These are phyloP conservation scores for Pisolithus orientalis DNA, from an alignment of 768 basidiomycete species.

Conservation along the genomic window DNA sequence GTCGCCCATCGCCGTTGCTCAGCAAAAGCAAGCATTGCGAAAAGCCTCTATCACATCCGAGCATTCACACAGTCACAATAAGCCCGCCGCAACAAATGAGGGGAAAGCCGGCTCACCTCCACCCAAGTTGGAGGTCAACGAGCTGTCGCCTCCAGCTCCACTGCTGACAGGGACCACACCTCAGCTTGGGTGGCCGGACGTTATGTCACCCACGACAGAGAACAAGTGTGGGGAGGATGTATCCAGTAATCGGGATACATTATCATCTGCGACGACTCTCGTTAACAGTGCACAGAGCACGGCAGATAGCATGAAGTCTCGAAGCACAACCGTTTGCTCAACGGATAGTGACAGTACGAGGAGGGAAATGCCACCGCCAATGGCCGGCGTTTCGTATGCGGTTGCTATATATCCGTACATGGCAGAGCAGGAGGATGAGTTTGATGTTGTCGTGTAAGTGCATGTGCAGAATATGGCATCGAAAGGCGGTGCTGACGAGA, in stretches of 20 bases:
- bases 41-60: constrained; percentile 52
- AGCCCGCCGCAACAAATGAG: constrained; percentile 23
- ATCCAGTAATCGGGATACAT: constrained; percentile 32
- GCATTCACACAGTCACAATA: constrained; percentile 15
- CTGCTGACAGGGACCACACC: constrained; percentile 54
- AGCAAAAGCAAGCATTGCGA: constrained; percentile 89
- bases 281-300: constrained; percentile 27
- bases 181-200: constrained; percentile 74
- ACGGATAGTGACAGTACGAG: constrained; percentile 29
- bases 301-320: constrained; percentile 16
- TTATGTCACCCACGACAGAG: constrained; percentile 53
- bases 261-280: constrained; percentile 27
- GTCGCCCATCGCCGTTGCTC: constrained; percentile 93
- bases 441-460: constrained; percentile 91
- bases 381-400: constrained; percentile 76
- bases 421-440: constrained; percentile 98
- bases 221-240: constrained; percentile 39
- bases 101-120: constrained; percentile 44
- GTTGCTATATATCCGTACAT: constrained; percentile 98
- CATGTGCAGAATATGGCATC: constrained; percentile 1
- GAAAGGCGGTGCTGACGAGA: constrained; percentile 3
- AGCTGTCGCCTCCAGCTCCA: constrained; percentile 46
- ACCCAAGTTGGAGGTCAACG: constrained; percentile 65
- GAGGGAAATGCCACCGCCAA: constrained; percentile 38
- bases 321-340: constrained; percentile 12